phyloP scores from a whole-genome alignment of 768 basidiomycete species.

The Fomitopsis serialis region DNA sequence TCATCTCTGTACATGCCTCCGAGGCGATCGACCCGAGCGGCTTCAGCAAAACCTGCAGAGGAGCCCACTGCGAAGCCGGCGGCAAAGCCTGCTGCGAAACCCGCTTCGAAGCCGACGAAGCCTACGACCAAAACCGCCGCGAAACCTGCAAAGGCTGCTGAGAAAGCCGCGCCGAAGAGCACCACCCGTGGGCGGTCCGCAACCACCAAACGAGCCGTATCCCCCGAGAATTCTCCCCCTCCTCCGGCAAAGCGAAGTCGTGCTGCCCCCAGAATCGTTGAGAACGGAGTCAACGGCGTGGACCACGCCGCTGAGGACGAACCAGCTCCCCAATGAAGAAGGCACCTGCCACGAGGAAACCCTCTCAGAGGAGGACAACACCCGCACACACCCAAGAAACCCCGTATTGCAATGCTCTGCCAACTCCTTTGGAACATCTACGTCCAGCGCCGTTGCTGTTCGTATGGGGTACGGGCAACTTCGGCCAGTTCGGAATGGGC shows the following conservation, averaged over 20 bases:
- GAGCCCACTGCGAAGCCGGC: neutral
- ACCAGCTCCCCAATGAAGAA: neutral
- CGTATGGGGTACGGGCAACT: conserved; percentile 89
- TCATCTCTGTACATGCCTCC: neutral
- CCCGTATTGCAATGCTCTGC: conserved; percentile 65
- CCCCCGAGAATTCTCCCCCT: conserved; percentile 8
- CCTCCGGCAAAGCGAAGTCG: conserved; percentile 16
- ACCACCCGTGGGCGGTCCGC: conserved; percentile 1
- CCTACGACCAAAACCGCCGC: neutral
- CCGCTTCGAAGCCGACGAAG: conserved; percentile 1
- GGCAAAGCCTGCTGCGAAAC: conserved; percentile 1
- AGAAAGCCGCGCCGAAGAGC: neutral
- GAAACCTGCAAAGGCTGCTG: conserved; percentile 2
- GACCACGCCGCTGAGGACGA: conserved; percentile 6
- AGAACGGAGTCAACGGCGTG: conserved; percentile 5
- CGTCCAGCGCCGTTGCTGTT: conserved; percentile 74
- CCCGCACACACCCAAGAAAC: conserved; percentile 27
- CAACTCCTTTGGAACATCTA: conserved; percentile 45
- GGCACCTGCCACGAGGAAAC: neutral
- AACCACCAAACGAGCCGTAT: conserved; percentile 12
- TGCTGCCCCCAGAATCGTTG: conserved; percentile 5
- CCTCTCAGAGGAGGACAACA: neutral
- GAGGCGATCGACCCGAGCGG: conserved; percentile 1
- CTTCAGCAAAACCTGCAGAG: conserved; percentile 2
- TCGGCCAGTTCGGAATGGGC: conserved; percentile 94